phyloP scores from a whole-genome alignment of 331 rosid species.

The Quercus lobata region DNA sequence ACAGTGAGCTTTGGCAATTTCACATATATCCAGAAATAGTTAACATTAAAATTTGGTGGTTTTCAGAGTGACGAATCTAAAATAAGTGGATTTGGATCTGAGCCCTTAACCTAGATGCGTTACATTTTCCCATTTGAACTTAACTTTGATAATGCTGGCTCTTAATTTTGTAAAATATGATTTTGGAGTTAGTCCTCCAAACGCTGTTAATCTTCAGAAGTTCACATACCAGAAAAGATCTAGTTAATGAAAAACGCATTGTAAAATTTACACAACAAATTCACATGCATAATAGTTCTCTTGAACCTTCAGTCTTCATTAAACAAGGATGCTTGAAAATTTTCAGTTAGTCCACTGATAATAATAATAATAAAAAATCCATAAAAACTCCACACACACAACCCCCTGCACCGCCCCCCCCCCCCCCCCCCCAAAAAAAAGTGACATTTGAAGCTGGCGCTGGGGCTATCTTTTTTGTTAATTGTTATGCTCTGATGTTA shows the following conservation, averaged over 20 bases:
- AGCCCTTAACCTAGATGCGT: slow-evolving; percentile 2
- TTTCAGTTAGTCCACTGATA: neutral
- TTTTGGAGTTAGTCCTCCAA: neutral
- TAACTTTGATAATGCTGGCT: neutral
- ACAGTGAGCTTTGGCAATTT: slow-evolving; percentile 45
- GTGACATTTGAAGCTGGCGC: neutral
- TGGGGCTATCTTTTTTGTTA: neutral
- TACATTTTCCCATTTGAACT: neutral
- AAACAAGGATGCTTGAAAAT: neutral
- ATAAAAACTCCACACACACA: no score
- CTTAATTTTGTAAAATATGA: neutral
- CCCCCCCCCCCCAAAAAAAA: no score
- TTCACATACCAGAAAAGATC: neutral
- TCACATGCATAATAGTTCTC: no score
- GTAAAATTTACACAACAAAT: no score
- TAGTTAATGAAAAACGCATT: neutral
- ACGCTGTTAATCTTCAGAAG: neutral
- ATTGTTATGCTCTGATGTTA: neutral
- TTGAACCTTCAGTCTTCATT: no score
- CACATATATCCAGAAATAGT: slow-evolving; percentile 35
- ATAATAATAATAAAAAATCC: no score
- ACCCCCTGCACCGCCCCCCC: no score
- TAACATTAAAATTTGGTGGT: slow-evolving; percentile 29
- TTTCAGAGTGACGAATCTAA: slow-evolving; percentile 29
- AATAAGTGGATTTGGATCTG: slow-evolving; percentile 25